These are phyloP conservation scores for Apophysomyces elegans DNA, from an alignment of 371 early-diverging fungal species.

Conservation along the genomic window DNA sequence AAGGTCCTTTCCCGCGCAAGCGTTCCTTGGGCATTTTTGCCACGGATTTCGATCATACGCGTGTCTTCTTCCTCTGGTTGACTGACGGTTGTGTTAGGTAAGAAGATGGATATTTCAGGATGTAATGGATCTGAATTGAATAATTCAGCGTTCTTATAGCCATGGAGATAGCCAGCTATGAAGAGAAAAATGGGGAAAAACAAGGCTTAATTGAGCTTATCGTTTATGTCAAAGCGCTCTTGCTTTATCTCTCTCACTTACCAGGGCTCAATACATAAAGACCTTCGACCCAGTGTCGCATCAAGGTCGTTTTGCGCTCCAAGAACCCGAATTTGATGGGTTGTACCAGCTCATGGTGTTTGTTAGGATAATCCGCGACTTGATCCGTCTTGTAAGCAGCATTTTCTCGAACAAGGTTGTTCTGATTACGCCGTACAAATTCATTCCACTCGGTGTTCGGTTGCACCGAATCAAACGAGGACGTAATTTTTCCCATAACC, in stretches of 20 bases:
- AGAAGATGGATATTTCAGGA: constrained; percentile 38
- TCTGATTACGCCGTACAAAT: constrained; percentile 41
- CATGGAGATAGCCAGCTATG: constrained; percentile 52
- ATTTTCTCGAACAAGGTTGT: constrained; percentile 37
- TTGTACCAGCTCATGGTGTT: constrained; percentile 34
- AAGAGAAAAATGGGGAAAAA: background rate
- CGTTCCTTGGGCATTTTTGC: constrained; percentile 22
- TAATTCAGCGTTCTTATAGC: constrained; percentile 41
- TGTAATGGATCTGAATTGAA: constrained; percentile 37
- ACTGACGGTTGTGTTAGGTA: constrained; percentile 34
- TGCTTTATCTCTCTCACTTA: constrained; percentile 11
- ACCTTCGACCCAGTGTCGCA: constrained; percentile 38
- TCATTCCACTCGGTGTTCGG: constrained; percentile 50
- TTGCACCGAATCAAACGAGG: constrained; percentile 26
- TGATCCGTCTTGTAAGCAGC: constrained; percentile 49
- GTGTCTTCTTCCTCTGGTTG: constrained; percentile 23
- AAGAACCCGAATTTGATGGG: constrained; percentile 48
- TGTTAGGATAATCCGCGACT: constrained; percentile 44
- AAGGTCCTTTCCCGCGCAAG: constrained; percentile 31
- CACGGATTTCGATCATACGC: constrained; percentile 31
- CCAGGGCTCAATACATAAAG: constrained; percentile 50
- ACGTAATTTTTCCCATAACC: constrained; percentile 29
- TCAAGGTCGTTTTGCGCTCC: constrained; percentile 31
- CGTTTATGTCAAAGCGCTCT: too few relatives aligned
- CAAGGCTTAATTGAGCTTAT: constrained; percentile 3